Base-by-base conservation (phyloP, 352 stramenopile genomes). In the Phytophthora idaei region DNA sequence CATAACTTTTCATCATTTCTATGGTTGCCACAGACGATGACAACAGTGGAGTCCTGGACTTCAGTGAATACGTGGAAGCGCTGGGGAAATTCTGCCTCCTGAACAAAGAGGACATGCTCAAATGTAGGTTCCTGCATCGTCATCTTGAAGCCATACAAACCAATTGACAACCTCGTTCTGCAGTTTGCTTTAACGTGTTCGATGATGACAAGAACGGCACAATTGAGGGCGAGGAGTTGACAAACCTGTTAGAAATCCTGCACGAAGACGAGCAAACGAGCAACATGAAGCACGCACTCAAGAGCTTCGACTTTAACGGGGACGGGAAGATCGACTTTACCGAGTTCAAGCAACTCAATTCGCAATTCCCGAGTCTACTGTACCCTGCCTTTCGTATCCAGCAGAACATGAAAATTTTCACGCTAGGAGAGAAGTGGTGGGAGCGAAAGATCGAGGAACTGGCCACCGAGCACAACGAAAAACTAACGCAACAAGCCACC, bases 111-210 rank as follows among this genome's bases (percentile, higher is more conserved):
- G 83, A 92, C 28, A 82, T 90, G 39, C 74, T 92, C 56, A 92
- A 89, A 66, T 88, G 83, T 90, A 71, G 47, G 70, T 61, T 12
- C 8, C 28, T 36, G 0, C 8, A 15, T 28, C 27, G 3, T 39
- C 25, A n/a, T n/a, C 36, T 21, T 3, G 25, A 51, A 10, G 6
- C 11, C 10, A 10, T 29, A 34, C 25, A 47, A 28, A 6, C 4
- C 1, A 21, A 49, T 27, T 71, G 5, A 45, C 28, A 11, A 11
- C 27, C 50, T n/a, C 17, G 3, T 3, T 21, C 48, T 54, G 2
- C n/a, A 90, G 82, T 91, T 62, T 92, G 83, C 59, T 92, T 92
- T 44, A 90, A 89, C 47, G 78, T 92, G 31, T 92, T 92, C 69
- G 83, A 92, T 47, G 57, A 71, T 28, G 83, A 92, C 57, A 81